These are phyloP conservation scores for Pseudotsuga menziesii DNA, from an alignment of 75 land plant genomes.

Conservation along the genomic window DNA sequence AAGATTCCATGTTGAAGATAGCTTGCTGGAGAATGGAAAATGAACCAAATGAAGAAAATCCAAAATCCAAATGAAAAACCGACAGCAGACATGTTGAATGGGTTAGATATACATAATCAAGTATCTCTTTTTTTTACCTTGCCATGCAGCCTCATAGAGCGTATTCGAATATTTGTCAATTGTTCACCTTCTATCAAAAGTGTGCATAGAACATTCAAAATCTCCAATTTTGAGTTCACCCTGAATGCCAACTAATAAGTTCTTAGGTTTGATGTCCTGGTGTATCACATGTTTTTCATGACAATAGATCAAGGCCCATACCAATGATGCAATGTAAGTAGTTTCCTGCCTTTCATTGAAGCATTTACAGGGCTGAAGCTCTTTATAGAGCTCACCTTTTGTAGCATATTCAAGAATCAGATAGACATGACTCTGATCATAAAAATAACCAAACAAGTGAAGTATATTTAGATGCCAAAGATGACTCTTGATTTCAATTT, in stretches of 20 bases:
- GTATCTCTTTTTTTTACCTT: too few relatives aligned
- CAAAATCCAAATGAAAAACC: too few relatives aligned
- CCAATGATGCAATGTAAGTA: constrained; percentile 81
- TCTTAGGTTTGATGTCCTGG: constrained; percentile 93
- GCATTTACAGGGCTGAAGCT: constrained; percentile 35
- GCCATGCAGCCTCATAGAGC: too few relatives aligned
- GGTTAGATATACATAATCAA: too few relatives aligned
- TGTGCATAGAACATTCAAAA: constrained; percentile 97
- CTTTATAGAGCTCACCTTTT: constrained; percentile 65
- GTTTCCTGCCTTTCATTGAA: constrained; percentile 61
- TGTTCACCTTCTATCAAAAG: constrained; percentile 81
- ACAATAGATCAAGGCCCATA: constrained; percentile 77
- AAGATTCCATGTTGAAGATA: too few relatives aligned
- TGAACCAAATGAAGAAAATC: too few relatives aligned
- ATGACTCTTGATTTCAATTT: constrained; percentile 83
- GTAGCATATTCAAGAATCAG: constrained; percentile 68
- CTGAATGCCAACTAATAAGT: constrained; percentile 73
- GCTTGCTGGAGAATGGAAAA: too few relatives aligned
- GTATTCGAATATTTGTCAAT: too few relatives aligned
- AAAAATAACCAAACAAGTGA: constrained; percentile 73
- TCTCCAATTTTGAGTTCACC: constrained; percentile 95
- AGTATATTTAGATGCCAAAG: constrained; percentile 77
- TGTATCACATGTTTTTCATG: constrained; percentile 93
- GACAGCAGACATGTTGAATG: too few relatives aligned
- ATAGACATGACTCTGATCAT: constrained; percentile 75